phyloP scores from a whole-genome alignment of 768 basidiomycete genomes.

The Calvatia gigantea region DNA sequence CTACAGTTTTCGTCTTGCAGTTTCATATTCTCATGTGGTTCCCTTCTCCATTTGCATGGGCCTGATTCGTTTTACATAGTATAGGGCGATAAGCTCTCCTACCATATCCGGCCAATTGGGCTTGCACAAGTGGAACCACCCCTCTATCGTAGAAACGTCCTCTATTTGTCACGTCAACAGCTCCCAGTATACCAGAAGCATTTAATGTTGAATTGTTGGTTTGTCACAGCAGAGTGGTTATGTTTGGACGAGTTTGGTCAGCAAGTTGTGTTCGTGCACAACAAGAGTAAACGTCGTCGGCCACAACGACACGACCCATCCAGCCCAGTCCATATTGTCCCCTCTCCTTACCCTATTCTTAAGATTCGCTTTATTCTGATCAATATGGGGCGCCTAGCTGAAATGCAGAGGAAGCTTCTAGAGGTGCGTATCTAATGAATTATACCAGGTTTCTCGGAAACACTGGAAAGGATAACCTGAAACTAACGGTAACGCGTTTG shows the following conservation, averaged over 20 bases:
- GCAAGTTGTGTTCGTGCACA: slow-evolving; percentile 6
- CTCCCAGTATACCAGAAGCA: no score
- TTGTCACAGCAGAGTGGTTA: no score
- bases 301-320: not conserved
- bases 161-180: no score
- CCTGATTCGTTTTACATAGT: no score
- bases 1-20: no score
- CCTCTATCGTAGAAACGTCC: no score
- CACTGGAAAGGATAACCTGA: not conserved
- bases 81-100: no score
- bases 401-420: slow-evolving; percentile 94
- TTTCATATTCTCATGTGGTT: no score
- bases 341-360: not conserved
- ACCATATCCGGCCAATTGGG: no score
- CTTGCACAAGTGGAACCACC: no score
- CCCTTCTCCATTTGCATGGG: no score
- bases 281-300: slow-evolving; percentile 14
- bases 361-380: not conserved
- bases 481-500: not conserved
- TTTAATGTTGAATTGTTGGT: no score
- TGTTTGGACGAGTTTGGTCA: slow-evolving; percentile 3
- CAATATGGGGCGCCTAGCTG: slow-evolving; percentile 90
- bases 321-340: not conserved
- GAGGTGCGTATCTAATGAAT: slow-evolving; percentile 29
- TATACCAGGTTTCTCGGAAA: not conserved